Percentiles rank a stretch among this genome's conserved stretches.
Conservation (phyloP, 2,329 filamentous ascomycete genomes). For the Esteya vermicola region DNA sequence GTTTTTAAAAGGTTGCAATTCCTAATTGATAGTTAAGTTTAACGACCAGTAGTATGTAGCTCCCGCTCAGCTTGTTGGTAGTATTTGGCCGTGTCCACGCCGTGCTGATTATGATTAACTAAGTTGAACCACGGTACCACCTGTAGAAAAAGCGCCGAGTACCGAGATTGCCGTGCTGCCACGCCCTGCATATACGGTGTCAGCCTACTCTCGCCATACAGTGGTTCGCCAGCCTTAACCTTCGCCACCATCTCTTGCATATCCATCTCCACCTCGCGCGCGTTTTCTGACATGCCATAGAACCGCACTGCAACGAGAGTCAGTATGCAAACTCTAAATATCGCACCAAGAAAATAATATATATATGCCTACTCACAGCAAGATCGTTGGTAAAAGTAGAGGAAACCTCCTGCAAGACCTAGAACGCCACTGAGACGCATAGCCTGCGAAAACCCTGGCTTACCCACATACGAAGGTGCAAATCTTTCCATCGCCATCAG, state of each 20-base stretch:
- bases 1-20: too few relatives aligned
- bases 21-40: too few relatives aligned
- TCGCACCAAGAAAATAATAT: not conserved
- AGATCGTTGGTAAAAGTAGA: conserved; percentile 75
- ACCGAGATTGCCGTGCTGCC: conserved; percentile 82
- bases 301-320: conserved; percentile 68
- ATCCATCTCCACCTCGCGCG: conserved; percentile 84
- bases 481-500: conserved; percentile 73
- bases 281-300: conserved; percentile 88
- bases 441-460: conserved; percentile 65
- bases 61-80: conserved; percentile 91
- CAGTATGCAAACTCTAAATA: not conserved
- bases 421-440: conserved; percentile 68
- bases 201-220: conserved; percentile 71
- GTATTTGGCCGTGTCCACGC: conserved; percentile 97
- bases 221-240: conserved; percentile 79
- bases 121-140: conserved; percentile 96
- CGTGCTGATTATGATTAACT: conserved; percentile 91
- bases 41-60: too few relatives aligned
- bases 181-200: conserved; percentile 89
- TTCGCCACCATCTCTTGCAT: conserved; percentile 97
- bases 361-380: conserved; percentile 50
- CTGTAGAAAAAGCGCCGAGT: conserved; percentile 70
- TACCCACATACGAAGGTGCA: conserved; percentile 71
- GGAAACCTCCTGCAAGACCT: conserved; percentile 63